phyloP scores from a whole-genome alignment of 2,329 filamentous ascomycete species.

The Microsporum audouinii region DNA sequence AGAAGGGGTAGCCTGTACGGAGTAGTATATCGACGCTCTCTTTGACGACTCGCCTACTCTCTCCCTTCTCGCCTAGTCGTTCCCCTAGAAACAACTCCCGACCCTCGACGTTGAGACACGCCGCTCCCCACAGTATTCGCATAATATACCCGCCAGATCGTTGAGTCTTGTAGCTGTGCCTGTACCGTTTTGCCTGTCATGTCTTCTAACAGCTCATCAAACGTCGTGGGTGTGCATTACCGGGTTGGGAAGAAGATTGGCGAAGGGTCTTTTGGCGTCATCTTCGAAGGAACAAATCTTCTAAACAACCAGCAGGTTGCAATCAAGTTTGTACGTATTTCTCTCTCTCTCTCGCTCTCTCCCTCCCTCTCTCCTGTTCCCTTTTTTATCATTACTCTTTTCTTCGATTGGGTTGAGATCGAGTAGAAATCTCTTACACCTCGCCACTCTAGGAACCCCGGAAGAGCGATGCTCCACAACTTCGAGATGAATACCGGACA shows the following conservation, averaged over 20 bases:
- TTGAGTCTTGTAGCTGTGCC: no score
- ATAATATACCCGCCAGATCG: no score
- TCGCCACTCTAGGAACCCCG: conserved; percentile 62
- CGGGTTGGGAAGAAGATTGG: conserved; percentile 98
- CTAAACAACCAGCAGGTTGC: conserved; percentile 98
- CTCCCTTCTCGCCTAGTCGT: no score
- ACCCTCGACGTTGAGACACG: no score
- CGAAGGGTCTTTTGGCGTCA: conserved; percentile 96
- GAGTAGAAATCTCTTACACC: neutral
- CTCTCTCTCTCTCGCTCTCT: neutral
- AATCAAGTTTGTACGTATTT: conserved; percentile 83
- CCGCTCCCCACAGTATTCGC: no score
- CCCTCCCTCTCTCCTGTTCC: no score
- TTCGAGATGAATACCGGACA: conserved; percentile 96
- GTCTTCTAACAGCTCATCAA: conserved; percentile 72
- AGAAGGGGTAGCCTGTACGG: no score
- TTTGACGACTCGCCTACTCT: no score
- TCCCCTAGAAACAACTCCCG: no score
- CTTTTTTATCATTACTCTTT: neutral
- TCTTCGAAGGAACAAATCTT: conserved; percentile 96
- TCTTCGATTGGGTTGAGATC: conserved; percentile 4
- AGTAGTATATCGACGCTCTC: no score
- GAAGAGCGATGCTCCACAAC: conserved; percentile 95
- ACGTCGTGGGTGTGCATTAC: conserved; percentile 98
- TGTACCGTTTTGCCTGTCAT: conserved; percentile 37